Percentiles rank a stretch among this genome's conserved stretches.
These are phyloP conservation scores for Salvia sclarea DNA, from an alignment of 305 asterid species.

Conservation along the genomic window DNA sequence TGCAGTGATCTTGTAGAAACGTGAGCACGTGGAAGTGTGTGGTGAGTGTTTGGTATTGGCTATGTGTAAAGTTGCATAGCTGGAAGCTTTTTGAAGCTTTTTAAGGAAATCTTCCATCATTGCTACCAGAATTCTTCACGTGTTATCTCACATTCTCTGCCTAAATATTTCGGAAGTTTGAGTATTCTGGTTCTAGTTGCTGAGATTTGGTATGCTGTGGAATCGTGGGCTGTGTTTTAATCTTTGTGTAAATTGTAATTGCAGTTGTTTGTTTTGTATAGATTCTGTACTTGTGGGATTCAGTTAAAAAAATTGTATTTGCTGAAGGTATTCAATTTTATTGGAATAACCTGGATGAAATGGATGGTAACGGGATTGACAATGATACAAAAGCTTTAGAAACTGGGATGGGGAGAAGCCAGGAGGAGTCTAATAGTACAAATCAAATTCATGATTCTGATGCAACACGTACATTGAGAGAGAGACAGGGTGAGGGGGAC, in stretches of 20 bases:
- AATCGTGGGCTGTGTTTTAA: conserved; percentile 18
- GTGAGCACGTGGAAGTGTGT: conserved; percentile 45
- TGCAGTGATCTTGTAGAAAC: conserved; percentile 32
- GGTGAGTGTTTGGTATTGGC: conserved; percentile 36
- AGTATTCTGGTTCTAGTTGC: conserved; percentile 30
- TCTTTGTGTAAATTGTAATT: conserved; percentile 25
- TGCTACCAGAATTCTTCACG: conserved; percentile 25
- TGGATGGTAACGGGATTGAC: conserved; percentile 54
- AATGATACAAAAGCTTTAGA: conserved; percentile 32
- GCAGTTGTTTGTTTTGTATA: conserved; percentile 23
- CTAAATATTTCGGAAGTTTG: conserved; percentile 27
- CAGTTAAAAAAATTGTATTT: conserved; percentile 26
- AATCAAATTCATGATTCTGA: conserved; percentile 29
- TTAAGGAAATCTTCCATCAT: conserved; percentile 22
- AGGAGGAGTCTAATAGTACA: conserved; percentile 26
- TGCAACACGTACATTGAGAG: conserved; percentile 20
- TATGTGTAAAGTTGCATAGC: conserved; percentile 28
- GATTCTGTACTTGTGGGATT: conserved; percentile 29
- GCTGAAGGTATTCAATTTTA: conserved; percentile 32
- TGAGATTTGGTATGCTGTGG: conserved; percentile 25
- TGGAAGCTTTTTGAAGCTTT: conserved; percentile 22
- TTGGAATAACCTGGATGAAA: conserved; percentile 41
- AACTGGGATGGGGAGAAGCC: conserved; percentile 31
- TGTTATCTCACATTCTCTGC: conserved; percentile 34
- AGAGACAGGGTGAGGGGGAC: conserved; percentile 20